These are phyloP conservation scores for Backusella luteola DNA, from an alignment of 192 early-diverging fungal species.

Conservation along the genomic window DNA sequence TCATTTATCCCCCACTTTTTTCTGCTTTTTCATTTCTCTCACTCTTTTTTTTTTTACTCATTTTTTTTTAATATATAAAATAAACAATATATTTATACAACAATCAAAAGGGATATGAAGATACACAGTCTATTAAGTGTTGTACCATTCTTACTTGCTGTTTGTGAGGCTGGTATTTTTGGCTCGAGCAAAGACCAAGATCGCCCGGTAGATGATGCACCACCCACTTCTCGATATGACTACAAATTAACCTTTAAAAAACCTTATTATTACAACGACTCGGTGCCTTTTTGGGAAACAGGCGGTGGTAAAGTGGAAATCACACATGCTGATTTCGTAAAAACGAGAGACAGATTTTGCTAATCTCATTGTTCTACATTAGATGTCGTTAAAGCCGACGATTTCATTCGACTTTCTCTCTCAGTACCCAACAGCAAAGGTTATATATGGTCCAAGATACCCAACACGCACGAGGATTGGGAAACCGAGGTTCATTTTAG, in stretches of 20 bases:
- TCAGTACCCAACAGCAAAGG: constrained; percentile 56
- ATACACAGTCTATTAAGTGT: background rate
- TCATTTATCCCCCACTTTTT: background rate
- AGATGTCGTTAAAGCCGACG: constrained; percentile 31
- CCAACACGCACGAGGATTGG: constrained; percentile 71
- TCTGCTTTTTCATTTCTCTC: background rate
- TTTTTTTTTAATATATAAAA: background rate
- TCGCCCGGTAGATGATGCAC: background rate
- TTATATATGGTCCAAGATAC: constrained; percentile 55
- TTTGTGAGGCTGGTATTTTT: constrained; percentile 8
- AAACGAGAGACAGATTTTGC: too few relatives aligned
- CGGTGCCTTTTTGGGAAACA: constrained; percentile 51
- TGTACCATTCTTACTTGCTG: background rate
- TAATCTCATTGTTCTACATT: background rate
- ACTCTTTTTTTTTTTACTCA: background rate
- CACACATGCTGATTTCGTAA: too few relatives aligned
- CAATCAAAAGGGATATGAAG: constrained; percentile 7
- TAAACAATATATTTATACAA: background rate
- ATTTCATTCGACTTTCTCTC: constrained; percentile 59
- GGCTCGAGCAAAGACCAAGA: background rate
- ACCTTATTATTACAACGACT: constrained; percentile 48
- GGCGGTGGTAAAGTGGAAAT: constrained; percentile 36
- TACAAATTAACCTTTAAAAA: constrained; percentile 63
- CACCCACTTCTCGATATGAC: constrained; percentile 38
- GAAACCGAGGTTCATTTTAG: constrained; percentile 63